phyloP scores from a whole-genome alignment of 306 rosid genomes.

The Arachis hypogaea region DNA sequence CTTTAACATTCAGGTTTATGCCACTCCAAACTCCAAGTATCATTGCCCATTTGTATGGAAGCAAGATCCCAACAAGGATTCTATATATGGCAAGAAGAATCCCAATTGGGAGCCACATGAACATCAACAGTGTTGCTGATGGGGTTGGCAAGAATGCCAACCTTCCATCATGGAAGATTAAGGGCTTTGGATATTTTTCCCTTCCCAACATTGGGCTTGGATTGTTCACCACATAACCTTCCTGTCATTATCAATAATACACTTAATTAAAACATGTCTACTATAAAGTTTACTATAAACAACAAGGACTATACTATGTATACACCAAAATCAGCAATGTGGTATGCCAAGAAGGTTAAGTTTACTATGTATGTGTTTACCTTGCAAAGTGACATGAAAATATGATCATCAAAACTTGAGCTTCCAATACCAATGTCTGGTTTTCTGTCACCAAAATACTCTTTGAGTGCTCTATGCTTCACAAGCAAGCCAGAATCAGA shows the following conservation, averaged over 20 bases:
- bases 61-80: conserved; percentile 59
- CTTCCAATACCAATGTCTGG: conserved; percentile 84
- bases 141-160: conserved; percentile 91
- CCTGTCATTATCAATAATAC: conserved; percentile 51
- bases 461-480: conserved; percentile 69
- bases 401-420: conserved; percentile 61
- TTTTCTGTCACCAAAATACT: conserved; percentile 65
- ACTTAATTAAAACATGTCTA: neutral
- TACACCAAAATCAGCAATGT: neutral
- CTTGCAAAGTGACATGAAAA: conserved; percentile 79
- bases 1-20: conserved; percentile 43
- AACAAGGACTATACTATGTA: neutral
- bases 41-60: conserved; percentile 58
- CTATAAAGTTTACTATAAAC: neutral
- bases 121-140: conserved; percentile 64
- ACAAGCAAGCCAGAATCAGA: conserved; percentile 58
- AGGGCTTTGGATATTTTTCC: conserved; percentile 72
- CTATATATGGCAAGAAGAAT: conserved; percentile 63
- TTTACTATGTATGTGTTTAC: conserved; percentile 37
- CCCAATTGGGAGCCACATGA: conserved; percentile 84
- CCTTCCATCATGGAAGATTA: conserved; percentile 92
- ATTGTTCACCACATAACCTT: conserved; percentile 66
- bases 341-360: too few relatives aligned
- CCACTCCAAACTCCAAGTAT: conserved; percentile 56
- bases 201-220: conserved; percentile 49